phyloP scores from a whole-genome alignment of 129 eudicot species.

The Flaveria brownii region DNA sequence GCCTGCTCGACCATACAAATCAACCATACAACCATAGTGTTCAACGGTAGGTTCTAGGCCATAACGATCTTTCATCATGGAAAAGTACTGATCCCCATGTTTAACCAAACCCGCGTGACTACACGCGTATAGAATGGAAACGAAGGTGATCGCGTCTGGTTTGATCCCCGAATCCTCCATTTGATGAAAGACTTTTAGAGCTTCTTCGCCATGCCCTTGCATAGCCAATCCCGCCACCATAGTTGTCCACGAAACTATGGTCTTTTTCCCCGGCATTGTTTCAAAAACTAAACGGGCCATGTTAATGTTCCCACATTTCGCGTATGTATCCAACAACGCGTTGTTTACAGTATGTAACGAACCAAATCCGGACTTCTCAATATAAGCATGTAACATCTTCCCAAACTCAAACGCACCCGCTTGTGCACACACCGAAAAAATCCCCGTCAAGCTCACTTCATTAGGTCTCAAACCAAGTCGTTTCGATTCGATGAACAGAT shows the following conservation, averaged over 20 bases:
- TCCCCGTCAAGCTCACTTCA: conserved; percentile 44
- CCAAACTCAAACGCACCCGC: conserved; percentile 46
- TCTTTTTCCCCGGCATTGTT: conserved; percentile 38
- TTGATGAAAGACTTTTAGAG: conserved; percentile 31
- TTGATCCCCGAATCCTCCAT: conserved; percentile 42
- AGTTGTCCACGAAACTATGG: conserved; percentile 48
- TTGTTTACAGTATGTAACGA: conserved; percentile 33
- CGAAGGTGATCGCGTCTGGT: conserved; percentile 42
- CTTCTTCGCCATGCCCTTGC: conserved; percentile 48
- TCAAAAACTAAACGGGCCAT: conserved; percentile 44
- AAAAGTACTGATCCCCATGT: conserved; percentile 30
- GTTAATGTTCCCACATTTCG: conserved; percentile 39
- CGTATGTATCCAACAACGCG: conserved; percentile 41
- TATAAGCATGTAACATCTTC: conserved; percentile 29
- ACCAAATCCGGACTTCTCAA: conserved; percentile 36
- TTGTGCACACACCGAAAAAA: conserved; percentile 46
- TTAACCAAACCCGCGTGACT: conserved; percentile 44
- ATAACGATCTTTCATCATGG: conserved; percentile 33
- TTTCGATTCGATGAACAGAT: conserved; percentile 26
- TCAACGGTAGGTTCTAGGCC: conserved; percentile 34
- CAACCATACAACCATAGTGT: conserved; percentile 52
- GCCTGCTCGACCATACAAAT: conserved; percentile 43
- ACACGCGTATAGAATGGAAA: conserved; percentile 45
- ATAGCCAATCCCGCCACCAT: conserved; percentile 53
- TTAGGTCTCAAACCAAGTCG: conserved; percentile 31